phyloP scores from a whole-genome alignment of 352 stramenopile genomes.

The Phytophthora palmivora region DNA sequence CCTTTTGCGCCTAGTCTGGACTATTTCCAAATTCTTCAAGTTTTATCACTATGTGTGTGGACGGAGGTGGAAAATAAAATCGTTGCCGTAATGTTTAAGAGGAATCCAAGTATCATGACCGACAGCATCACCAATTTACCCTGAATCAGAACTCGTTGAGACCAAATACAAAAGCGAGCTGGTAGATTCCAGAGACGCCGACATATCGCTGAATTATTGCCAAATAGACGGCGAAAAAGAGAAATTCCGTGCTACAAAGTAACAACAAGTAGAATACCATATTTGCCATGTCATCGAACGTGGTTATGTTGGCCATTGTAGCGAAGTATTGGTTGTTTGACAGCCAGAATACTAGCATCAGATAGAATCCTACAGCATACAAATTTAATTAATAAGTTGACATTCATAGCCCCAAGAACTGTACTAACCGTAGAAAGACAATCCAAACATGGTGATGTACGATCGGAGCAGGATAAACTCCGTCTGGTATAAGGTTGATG shows the following conservation, averaged over 20 bases:
- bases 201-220: slow-evolving; percentile 6
- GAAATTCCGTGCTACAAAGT: slow-evolving; percentile 24
- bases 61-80: slow-evolving; percentile 11
- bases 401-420: slow-evolving; percentile 2
- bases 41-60: no score
- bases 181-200: slow-evolving; percentile 4
- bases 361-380: slow-evolving; percentile 13
- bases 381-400: slow-evolving; percentile 4
- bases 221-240: slow-evolving; percentile 31
- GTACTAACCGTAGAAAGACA: slow-evolving; percentile 23
- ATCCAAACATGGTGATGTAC: slow-evolving; percentile 28
- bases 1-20: no score
- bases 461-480: slow-evolving; percentile 38
- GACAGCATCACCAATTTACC: slow-evolving; percentile 25
- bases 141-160: slow-evolving; percentile 33
- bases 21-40: no score
- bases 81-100: slow-evolving; percentile 32
- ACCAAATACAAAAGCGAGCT: slow-evolving; percentile 38
- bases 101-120: slow-evolving; percentile 34
- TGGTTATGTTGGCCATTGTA: slow-evolving; percentile 23
- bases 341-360: slow-evolving; percentile 21
- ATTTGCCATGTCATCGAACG: slow-evolving; percentile 8
- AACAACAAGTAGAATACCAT: slow-evolving; percentile 16
- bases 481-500: slow-evolving; percentile 26
- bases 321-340: slow-evolving; percentile 30